Base-by-base conservation (phyloP, 306 rosid genomes). In the Ammopiptanthus mongolicus region DNA sequence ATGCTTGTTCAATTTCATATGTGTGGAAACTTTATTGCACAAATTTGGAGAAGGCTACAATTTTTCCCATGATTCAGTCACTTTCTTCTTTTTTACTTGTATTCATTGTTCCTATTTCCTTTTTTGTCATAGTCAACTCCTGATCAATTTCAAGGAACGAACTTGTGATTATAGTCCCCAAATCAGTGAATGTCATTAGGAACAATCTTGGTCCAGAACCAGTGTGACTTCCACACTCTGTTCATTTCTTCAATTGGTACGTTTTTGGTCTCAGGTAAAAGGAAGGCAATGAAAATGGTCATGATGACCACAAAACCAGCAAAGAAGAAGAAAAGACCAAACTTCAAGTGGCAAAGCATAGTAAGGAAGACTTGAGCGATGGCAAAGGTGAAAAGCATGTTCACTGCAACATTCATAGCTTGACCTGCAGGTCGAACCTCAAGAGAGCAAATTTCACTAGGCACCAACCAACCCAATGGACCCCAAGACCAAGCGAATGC, bases 401-500 rank as follows among this genome's bases (percentile, higher is more conserved):
- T 90, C 9, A 81, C 79, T 1, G 82, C 68, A 4, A 90, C 93
- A 60, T 83, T 90, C 10, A 88, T 66, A 9, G 85, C 84, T 61
- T 86, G 87, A 3, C 84, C 93, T 2, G 96, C 91, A 0, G 93
- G 79, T 55, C 96, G 71, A 51, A 88, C 56, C 61, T 86, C 93
- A 0, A 88, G 62, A 8, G 91, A 68, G 29, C 91, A 90, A 5
- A 86, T 80, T 62, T 90, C 93, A 41, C 88, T 83, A 0, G 93
- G 96, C 1, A 90, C 80, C 44, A 88, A 76, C 96, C 91, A 90
- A 11, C 88, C 90, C 15, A 91, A 39, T 9, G 90, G 93, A 0
- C 91, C 93, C 91, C 96, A 91, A 3, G 93, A 91, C 96, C 96
- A 91, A 0, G 93, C 91, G 14, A 79, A 90, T 42, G 85, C 91